Conservation (phyloP, 345 rosid genomes). For the Microcos paniculata region DNA sequence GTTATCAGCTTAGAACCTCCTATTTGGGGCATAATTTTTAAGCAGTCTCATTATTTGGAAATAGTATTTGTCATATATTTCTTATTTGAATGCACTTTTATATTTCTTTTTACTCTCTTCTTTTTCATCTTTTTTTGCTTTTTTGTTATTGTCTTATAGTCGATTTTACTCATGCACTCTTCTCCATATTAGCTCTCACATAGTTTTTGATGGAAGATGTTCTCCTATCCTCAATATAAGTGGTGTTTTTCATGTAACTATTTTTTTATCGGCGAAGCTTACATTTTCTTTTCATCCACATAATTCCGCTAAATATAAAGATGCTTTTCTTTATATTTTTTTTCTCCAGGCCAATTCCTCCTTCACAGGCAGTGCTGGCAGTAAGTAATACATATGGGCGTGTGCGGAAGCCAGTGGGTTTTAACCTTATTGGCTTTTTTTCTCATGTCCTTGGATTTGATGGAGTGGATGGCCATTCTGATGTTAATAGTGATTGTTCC, state of each 20-base stretch:
- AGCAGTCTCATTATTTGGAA: not conserved
- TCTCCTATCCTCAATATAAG: not conserved
- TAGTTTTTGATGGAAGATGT: not conserved
- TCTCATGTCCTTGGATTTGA: slow-evolving; percentile 58
- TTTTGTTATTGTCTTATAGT: not conserved
- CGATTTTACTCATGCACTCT: not conserved
- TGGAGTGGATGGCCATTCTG: slow-evolving; percentile 36
- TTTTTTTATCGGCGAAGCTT: not conserved
- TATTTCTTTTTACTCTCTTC: not conserved
- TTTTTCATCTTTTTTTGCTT: too few species aligned
- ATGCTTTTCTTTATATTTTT: slow-evolving; percentile 18
- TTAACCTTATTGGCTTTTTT: slow-evolving; percentile 60
- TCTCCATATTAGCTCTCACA: not conserved
- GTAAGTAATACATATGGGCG: slow-evolving; percentile 95
- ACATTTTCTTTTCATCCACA: not conserved
- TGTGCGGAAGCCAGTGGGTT: slow-evolving; percentile 84
- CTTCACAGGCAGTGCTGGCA: slow-evolving; percentile 92
- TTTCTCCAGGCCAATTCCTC: slow-evolving; percentile 88
- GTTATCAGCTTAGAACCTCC: not conserved
- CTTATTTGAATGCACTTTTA: not conserved
- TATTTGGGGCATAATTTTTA: too few species aligned
- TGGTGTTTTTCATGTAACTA: not conserved
- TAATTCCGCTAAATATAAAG: not conserved
- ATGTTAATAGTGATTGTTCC: slow-evolving; percentile 60
- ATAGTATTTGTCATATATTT: not conserved